Evolutionary conservation across 148 eudicot genomes (phyloP), one percentile per base, ranked within the genome.

Genomic region (Spergularia bocconei): DNA sequence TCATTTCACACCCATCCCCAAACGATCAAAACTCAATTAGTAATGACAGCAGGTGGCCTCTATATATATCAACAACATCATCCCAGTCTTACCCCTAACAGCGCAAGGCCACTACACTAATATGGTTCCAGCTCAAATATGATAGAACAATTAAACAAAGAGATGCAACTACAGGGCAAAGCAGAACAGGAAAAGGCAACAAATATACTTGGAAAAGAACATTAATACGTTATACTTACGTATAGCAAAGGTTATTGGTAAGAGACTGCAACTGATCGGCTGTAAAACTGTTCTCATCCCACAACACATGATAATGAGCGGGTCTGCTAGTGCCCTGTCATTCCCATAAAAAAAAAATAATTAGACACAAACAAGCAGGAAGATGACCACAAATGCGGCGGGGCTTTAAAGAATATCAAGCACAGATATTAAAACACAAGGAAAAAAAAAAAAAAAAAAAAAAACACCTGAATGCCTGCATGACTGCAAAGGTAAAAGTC

Each of bases 401-500:
- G 19, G 13, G 3, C 21, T 38, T 16, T 13, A 29, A 38, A 44
- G 36, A 29, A 29, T 3, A 14, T 8, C 13, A 17, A 20, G 21
- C 0, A 9, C 21, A 11, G 6, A 25, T 11, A 48, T 21, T 20
- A 2, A 33, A 33, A 48, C 47, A 13, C 48, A 20, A 71, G 25
- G 10, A 17, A 16, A 14, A 54, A 53, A 38, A 25, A 50, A 23
- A 71, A 63, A 39, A 47, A 23, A 23, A 23, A 23, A 23, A 23
- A 23, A 23, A 23, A 23, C 25, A 92, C 98, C 91, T 95, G 87
- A 62, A 95, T 88, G 58, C 98, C 98, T 64, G 98, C 96, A 85
- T 95, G 98, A 57, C 98, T 95, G 82, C 98, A 95, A 17, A 95
- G 83, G 68, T 91, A 95, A 81, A 95, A 95, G 78, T 95, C 98